These are phyloP conservation scores for Dendryphion nanum DNA, from an alignment of 2,329 filamentous ascomycete species.

Conservation along the genomic window DNA sequence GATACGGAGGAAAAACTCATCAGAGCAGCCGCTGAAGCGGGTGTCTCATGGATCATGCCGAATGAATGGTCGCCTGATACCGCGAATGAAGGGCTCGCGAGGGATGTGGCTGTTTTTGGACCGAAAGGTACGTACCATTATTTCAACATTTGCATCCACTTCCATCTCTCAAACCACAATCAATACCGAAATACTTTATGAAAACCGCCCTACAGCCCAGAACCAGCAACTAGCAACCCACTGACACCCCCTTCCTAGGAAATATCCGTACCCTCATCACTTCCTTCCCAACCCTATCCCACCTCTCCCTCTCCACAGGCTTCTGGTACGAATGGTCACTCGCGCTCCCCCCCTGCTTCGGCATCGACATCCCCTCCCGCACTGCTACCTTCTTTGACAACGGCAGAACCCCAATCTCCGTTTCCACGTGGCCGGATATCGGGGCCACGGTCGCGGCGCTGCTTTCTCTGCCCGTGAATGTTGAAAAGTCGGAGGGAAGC, in stretches of 20 bases:
- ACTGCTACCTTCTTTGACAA: constrained; percentile 10
- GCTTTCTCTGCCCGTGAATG: constrained; percentile 31
- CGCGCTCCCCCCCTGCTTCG: constrained; percentile 15
- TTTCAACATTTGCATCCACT: too few species aligned
- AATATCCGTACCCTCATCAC: too few species aligned
- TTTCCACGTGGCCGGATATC: constrained; percentile 29
- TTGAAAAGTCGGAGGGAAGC: constrained; percentile 11
- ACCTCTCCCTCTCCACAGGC: not conserved
- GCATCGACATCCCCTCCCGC: constrained; percentile 17
- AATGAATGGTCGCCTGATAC: constrained; percentile 25
- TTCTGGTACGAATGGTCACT: constrained; percentile 29
- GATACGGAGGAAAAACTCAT: constrained; percentile 23
- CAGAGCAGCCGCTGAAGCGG: constrained; percentile 24
- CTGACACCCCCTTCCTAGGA: constrained; percentile 25
- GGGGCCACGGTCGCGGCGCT: constrained; percentile 33
- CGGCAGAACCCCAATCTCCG: constrained; percentile 25
- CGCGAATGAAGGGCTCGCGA: constrained; percentile 11
- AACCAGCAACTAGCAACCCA: constrained; percentile 18
- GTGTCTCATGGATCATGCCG: constrained; percentile 29
- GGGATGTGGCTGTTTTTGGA: constrained; percentile 16
- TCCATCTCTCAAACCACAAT: too few species aligned
- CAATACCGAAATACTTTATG: constrained; percentile 14
- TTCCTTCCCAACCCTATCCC: too few species aligned
- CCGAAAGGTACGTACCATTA: too few species aligned
- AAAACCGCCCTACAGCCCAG: constrained; percentile 22